Base-by-base conservation (phyloP, 495 filamentous ascomycete genomes). In the Podospora comata region DNA sequence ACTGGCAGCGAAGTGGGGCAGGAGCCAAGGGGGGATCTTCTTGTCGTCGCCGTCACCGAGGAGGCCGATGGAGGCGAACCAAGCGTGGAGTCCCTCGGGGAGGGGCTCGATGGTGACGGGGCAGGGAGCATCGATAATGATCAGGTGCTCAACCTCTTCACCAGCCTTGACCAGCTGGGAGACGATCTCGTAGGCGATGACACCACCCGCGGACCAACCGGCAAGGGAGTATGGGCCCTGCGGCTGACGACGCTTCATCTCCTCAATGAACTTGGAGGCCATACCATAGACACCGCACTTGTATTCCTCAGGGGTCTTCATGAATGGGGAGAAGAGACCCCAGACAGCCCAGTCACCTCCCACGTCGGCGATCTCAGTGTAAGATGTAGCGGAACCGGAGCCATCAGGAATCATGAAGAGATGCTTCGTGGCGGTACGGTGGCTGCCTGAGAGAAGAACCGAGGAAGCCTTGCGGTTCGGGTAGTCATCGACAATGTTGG, bases 171-270 rank as follows among this genome's bases (percentile, higher is more conserved):
- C 83, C 9, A 96, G 82, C 69, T 92, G 89, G 65, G 87, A 87
- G 32, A 88, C 87, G 26, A 91, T 90, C 74, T 96, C 92, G 74
- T 92, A 97, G 27, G 93, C 93, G 70, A 94, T 89, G 44, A 95
- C 91, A 56, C 93, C 93, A 62, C 93, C 93, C 9, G 92, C 93
- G 23, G 89, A 92, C 93, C 93, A 97, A 18, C 91, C 91, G 11
- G 85, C 85, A 5, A 94, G 72, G 39, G 84, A 76, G 72, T 93
- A 94, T 0, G 91, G 91, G 6, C 91, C 91, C 1, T 78, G 32
- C 1, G 88, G 85, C 71, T 90, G 89, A 32, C 85, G 85, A 2
- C 84, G 83, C 68, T 84, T 84, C 65, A 93, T 88, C 71, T 90
- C 89, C 3, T 77, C 71, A 27, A 89, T 79, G 73, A 87, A 93